Conservation (phyloP, 352 stramenopile genomes). For the Globisporangium orthogonon region DNA sequence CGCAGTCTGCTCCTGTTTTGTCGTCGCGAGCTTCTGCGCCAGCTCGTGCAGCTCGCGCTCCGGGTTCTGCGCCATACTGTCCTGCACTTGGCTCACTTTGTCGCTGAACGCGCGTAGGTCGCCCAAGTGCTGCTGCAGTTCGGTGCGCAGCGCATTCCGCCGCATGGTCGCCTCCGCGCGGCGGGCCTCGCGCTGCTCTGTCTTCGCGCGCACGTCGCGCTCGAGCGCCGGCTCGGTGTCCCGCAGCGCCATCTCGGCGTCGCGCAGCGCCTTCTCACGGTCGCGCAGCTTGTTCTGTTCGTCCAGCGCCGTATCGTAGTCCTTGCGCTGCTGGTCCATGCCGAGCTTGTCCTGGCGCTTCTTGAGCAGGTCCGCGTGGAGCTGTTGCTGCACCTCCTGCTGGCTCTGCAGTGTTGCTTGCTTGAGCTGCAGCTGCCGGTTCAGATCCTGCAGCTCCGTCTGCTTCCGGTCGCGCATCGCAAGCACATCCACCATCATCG, state of each 20-base stretch:
- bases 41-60: slow-evolving; percentile 37
- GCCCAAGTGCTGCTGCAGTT: slow-evolving; percentile 35
- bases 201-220: slow-evolving; percentile 35
- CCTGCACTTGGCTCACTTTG: slow-evolving; percentile 35
- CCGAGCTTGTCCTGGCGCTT: slow-evolving; percentile 46
- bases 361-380: slow-evolving; percentile 62
- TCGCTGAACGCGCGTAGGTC: slow-evolving; percentile 39
- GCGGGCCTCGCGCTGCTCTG: slow-evolving; percentile 25
- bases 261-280: slow-evolving; percentile 50
- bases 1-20: slow-evolving; percentile 33
- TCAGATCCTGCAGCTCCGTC: slow-evolving; percentile 37
- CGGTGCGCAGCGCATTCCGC: slow-evolving; percentile 20
- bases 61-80: slow-evolving; percentile 28
- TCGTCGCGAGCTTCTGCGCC: slow-evolving; percentile 29
- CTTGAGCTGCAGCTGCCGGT: slow-evolving; percentile 44
- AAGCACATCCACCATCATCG: slow-evolving; percentile 37
- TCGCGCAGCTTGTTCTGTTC: slow-evolving; percentile 51
- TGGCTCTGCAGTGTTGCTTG: slow-evolving; percentile 39
- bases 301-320: slow-evolving; percentile 41
- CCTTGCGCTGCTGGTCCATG: slow-evolving; percentile 41
- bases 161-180: slow-evolving; percentile 23
- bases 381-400: slow-evolving; percentile 42
- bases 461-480: slow-evolving; percentile 40
- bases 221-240: slow-evolving; percentile 34
- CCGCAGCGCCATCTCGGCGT: slow-evolving; percentile 29